A percentile compares a stretch with the other conserved stretches of the same genome.
Conservation (phyloP, 176 grass and related monocot genomes). For the Stipa capillata region DNA sequence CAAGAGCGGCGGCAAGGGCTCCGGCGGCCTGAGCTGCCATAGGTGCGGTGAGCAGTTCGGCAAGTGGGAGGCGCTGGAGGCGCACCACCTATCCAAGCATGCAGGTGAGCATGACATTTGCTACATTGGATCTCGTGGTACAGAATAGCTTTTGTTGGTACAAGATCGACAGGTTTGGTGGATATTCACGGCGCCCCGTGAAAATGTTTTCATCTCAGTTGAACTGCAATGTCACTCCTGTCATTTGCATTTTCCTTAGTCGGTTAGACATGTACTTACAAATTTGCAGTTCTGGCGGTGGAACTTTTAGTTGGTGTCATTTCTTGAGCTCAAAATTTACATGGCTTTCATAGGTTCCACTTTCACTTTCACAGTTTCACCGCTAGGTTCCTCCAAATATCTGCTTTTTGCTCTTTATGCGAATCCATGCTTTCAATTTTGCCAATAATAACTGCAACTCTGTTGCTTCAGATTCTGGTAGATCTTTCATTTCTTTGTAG, state of each 20-base stretch:
- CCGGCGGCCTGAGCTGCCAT: conserved; percentile 46
- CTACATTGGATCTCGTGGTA: neutral
- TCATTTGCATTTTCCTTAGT: neutral
- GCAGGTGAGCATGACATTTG: conserved; percentile 43
- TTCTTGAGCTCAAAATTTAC: neutral
- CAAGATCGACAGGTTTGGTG: neutral
- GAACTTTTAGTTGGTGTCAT: neutral
- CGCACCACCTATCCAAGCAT: conserved; percentile 84
- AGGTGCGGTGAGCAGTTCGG: conserved; percentile 60
- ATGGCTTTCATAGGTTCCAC: neutral
- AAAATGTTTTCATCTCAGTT: neutral
- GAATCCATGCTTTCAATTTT: neutral
- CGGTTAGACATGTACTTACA: neutral
- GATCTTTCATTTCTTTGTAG: conserved; percentile 20
- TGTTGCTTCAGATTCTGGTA: neutral
- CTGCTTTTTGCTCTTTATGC: neutral
- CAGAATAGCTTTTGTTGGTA: neutral
- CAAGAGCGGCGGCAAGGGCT: conserved; percentile 14
- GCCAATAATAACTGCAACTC: neutral
- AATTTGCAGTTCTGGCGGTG: neutral
- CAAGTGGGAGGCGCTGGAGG: conserved; percentile 81
- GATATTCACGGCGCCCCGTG: neutral
- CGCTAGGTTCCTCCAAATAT: neutral
- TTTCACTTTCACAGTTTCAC: neutral
- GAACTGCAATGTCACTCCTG: neutral